Evolutionary conservation across 2,329 filamentous ascomycete species (phyloP).

Genomic region (Beauveria scarabaeidicola): DNA sequence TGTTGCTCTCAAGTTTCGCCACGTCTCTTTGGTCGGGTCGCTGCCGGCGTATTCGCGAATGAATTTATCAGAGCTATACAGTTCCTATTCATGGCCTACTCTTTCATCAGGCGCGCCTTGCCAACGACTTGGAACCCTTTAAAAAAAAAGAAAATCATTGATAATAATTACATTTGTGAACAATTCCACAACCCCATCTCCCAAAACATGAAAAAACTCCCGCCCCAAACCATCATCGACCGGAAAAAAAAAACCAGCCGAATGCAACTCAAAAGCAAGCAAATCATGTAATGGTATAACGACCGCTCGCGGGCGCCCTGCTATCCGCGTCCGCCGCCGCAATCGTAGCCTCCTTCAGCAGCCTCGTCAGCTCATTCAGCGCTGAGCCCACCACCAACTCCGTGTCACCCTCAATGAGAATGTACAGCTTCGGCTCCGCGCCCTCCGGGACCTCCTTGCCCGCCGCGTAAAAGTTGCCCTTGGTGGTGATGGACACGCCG

Average conservation of each 20-base stretch:
- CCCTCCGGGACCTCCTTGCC: slow-evolving; percentile 71
- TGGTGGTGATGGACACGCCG: slow-evolving; percentile 93
- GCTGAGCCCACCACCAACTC: slow-evolving; percentile 86
- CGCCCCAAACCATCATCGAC: not conserved
- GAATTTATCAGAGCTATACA: too few species aligned
- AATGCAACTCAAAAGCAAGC: not conserved
- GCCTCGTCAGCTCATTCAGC: slow-evolving; percentile 78
- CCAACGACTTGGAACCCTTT: too few species aligned
- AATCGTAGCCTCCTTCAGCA: slow-evolving; percentile 84
- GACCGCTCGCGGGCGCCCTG: slow-evolving; percentile 66
- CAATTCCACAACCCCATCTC: not conserved
- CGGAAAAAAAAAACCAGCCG: not conserved
- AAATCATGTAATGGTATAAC: slow-evolving; percentile 76
- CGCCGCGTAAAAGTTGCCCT: slow-evolving; percentile 78
- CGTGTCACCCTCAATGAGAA: slow-evolving; percentile 94
- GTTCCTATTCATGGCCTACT: too few species aligned
- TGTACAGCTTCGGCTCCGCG: slow-evolving; percentile 89
- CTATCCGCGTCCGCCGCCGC: slow-evolving; percentile 82
- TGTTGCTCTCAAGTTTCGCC: too few species aligned
- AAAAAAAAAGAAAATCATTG: too few species aligned
- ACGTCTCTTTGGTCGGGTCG: too few species aligned
- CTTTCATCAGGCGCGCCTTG: too few species aligned
- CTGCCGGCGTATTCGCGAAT: too few species aligned
- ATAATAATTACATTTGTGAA: not conserved
- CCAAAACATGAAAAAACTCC: not conserved